Percentiles rank a stretch among this genome's conserved stretches.
These are phyloP conservation scores for Fusarium sp. DNA, from an alignment of 2,329 filamentous ascomycete genomes.

Conservation along the genomic window DNA sequence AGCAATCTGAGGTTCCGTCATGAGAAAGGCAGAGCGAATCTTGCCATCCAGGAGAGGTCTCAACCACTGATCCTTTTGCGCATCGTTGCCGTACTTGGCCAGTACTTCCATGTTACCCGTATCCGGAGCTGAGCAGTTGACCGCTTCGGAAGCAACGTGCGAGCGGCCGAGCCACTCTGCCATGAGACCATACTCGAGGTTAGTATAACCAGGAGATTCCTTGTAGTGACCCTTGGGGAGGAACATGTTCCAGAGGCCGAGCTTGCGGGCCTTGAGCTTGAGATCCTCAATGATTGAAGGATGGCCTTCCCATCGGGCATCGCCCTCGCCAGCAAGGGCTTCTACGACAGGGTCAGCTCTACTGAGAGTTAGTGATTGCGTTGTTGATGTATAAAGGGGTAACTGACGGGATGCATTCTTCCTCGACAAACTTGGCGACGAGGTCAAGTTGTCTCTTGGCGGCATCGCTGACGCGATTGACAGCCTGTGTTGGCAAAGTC, in stretches of 20 bases:
- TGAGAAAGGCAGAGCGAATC: conserved; percentile 91
- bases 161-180: conserved; percentile 95
- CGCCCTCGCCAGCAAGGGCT: conserved; percentile 84
- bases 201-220: conserved; percentile 93
- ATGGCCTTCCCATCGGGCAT: conserved; percentile 83
- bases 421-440: conserved; percentile 96
- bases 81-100: conserved; percentile 89
- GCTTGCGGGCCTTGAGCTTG: conserved; percentile 84
- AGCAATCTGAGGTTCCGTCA: conserved; percentile 93
- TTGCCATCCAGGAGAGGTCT: conserved; percentile 84
- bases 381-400: not conserved
- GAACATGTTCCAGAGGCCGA: conserved; percentile 99
- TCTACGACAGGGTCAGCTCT: conserved; percentile 85
- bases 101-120: conserved; percentile 97
- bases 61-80: conserved; percentile 88
- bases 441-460: conserved; percentile 88
- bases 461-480: conserved; percentile 80
- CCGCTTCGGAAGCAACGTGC: conserved; percentile 84
- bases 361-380: conserved; percentile 26
- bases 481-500: conserved; percentile 55
- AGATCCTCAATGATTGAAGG: conserved; percentile 89
- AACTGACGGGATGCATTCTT: conserved; percentile 87
- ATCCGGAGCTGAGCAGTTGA: conserved; percentile 91
- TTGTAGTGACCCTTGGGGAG: conserved; percentile 94
- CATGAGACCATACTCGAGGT: conserved; percentile 98